Evolutionary conservation across 441 rosid genomes (phyloP).

Genomic region (Breynia disticha): DNA sequence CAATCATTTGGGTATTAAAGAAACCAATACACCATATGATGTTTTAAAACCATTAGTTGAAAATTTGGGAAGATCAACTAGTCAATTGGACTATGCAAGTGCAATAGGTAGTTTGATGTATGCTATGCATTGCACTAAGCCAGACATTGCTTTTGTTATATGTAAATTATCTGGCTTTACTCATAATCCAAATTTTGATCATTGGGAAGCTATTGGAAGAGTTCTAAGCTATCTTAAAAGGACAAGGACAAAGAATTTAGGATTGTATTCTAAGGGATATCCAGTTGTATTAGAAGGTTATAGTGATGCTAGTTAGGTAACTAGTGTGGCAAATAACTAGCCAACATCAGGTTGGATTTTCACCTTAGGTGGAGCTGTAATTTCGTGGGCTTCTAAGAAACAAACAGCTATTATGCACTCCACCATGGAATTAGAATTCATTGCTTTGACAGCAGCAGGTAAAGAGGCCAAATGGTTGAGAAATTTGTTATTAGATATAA

Average conservation of each 20-base stretch:
- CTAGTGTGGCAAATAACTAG: background rate
- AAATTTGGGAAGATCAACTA: too few relatives aligned
- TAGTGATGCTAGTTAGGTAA: background rate
- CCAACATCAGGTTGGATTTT: background rate
- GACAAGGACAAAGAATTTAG: background rate
- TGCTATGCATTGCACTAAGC: slow-evolving; percentile 8
- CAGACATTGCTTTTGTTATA: background rate
- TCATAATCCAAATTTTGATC: background rate
- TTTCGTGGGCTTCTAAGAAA: background rate
- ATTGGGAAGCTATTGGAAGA: too few relatives aligned
- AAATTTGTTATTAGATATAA: too few relatives aligned
- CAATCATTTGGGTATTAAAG: too few relatives aligned
- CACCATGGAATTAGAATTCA: background rate
- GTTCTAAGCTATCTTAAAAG: background rate
- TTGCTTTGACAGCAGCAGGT: too few relatives aligned
- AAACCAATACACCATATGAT: slow-evolving; percentile 1
- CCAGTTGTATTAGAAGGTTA: background rate
- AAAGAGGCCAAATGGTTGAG: too few relatives aligned
- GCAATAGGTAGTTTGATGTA: too few relatives aligned
- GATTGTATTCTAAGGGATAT: background rate
- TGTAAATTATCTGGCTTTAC: slow-evolving; percentile 7
- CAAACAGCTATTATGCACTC: background rate
- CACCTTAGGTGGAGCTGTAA: background rate
- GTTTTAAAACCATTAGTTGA: background rate
- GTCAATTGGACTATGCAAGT: too few relatives aligned